Base-by-base conservation (phyloP, 306 rosid genomes). In the Acacia melanoxylon region DNA sequence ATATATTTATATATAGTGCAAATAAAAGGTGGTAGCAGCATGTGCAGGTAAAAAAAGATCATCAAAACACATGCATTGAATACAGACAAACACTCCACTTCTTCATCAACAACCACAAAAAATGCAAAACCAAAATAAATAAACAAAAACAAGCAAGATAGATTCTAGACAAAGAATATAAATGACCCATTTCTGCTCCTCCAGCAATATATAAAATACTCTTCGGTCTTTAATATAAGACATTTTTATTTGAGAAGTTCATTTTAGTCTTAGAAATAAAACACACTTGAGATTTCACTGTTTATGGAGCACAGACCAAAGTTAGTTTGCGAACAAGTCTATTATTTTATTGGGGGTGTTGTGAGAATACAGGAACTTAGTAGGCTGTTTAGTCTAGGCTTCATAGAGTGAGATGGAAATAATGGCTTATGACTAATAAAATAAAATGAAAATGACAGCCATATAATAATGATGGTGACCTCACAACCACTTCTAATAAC, bases 401-500 rank as follows among this genome's bases (percentile, higher is more conserved):
- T 80, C 73, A 86, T 62, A 10, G 19, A 82, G 68, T 40, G 52
- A 82, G 83, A 61, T 12, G 9, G 67, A 86, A 73, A 22, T 68
- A 29, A 45, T 33, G 86, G 77, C 73, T 51, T 20, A 25, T 33
- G 85, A 79, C 69, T 84, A 80, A 79, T 75, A 59, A 80, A 81
- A 83, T 61, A 65, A 70, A 41, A 78, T 58, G 87, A 92, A 87
- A 84, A 76, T 29, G 94, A 85, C 92, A 83, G 56, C 80, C 76
- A 83, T 63, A 22, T 56, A 10, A 79, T 20, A 89, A 86, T 85
- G 93, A 90, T 83, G 77, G 96, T 77, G 93, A 93, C 91, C 77
- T 89, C 76, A 86, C 97, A 91, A 87, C 94, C 45, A 90, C 96
- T 90, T 87, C 84, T 72, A 84, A 76, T 87, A 80, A 88, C 68